Percentiles rank a stretch among this genome's conserved stretches.
Conservation (phyloP, 139 green algal species). For the Yamagishiella unicocca region DNA sequence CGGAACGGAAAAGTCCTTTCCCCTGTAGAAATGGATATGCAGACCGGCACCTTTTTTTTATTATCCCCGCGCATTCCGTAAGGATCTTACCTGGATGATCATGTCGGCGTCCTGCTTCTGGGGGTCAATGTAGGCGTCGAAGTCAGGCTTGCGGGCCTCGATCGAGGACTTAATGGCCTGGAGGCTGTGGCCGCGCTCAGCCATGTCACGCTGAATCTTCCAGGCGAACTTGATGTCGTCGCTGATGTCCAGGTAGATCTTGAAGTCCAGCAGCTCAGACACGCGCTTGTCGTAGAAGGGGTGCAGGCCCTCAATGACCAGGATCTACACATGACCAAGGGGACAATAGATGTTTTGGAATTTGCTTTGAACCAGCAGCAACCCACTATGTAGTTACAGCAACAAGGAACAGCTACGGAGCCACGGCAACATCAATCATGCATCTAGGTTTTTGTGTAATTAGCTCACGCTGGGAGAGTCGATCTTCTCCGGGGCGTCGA, state of each 20-base stretch:
- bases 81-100: conserved; percentile 98
- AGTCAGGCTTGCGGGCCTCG: conserved; percentile 98
- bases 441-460: too few species aligned
- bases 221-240: conserved; percentile 99
- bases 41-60: too few species aligned
- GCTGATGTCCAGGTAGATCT: conserved; percentile 99
- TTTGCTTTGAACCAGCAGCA: too few species aligned
- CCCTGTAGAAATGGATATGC: too few species aligned
- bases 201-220: conserved; percentile 99
- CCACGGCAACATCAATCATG: too few species aligned
- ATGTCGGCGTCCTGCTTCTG: conserved; percentile 99
- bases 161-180: conserved; percentile 99
- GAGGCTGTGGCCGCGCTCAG: conserved; percentile 97
- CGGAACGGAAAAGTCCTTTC: too few species aligned
- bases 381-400: too few species aligned
- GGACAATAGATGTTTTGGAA: too few species aligned
- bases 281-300: conserved; percentile 99
- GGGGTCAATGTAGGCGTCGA: conserved; percentile 98
- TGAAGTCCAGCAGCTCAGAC: conserved; percentile 97
- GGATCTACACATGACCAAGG: too few species aligned
- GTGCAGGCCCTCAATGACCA: conserved; percentile 99
- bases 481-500: conserved; percentile 97
- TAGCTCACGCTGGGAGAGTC: conserved; percentile 85
- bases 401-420: too few species aligned
- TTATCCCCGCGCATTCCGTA: too few species aligned